Conservation (phyloP, 768 basidiomycete species). For the Termitomyces sp. region DNA sequence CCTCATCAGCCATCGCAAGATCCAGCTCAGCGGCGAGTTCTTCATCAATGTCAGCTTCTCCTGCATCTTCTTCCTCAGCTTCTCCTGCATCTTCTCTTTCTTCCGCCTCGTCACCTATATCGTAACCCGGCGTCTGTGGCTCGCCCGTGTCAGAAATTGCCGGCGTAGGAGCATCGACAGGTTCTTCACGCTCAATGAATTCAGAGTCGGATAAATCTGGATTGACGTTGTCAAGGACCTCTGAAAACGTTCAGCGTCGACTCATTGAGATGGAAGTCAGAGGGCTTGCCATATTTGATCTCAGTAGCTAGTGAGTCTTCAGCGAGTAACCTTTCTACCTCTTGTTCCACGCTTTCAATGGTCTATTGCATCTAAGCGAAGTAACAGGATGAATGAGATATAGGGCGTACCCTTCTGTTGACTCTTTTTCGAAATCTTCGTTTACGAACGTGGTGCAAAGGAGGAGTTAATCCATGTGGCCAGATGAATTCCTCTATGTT, state of each 20-base stretch:
- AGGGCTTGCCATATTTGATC: conserved; percentile 66
- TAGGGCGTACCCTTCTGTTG: conserved; percentile 63
- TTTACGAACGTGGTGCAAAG: conserved; percentile 85
- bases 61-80: conserved; percentile 59
- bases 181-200: conserved; percentile 67
- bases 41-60: conserved; percentile 81
- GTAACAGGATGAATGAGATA: not conserved
- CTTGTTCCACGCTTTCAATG: conserved; percentile 92
- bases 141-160: conserved; percentile 67
- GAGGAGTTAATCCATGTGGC: conserved; percentile 95
- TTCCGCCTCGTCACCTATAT: conserved; percentile 52
- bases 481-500: conserved; percentile 96
- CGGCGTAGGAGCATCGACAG: conserved; percentile 71
- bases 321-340: conserved; percentile 83
- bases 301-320: conserved; percentile 74
- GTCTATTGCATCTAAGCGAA: conserved; percentile 44
- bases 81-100: conserved; percentile 56
- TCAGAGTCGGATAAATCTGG: conserved; percentile 90
- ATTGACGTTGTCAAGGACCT: conserved; percentile 86
- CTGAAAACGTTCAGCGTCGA: conserved; percentile 31
- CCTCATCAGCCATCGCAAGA: conserved; percentile 72
- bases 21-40: conserved; percentile 88
- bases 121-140: conserved; percentile 54
- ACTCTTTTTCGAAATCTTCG: conserved; percentile 89
- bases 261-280: not conserved